Percentiles rank a stretch among this genome's conserved stretches.
These are phyloP conservation scores for Hanseniaspora taiwanica DNA, from an alignment of 805 yeast species.

Conservation along the genomic window DNA sequence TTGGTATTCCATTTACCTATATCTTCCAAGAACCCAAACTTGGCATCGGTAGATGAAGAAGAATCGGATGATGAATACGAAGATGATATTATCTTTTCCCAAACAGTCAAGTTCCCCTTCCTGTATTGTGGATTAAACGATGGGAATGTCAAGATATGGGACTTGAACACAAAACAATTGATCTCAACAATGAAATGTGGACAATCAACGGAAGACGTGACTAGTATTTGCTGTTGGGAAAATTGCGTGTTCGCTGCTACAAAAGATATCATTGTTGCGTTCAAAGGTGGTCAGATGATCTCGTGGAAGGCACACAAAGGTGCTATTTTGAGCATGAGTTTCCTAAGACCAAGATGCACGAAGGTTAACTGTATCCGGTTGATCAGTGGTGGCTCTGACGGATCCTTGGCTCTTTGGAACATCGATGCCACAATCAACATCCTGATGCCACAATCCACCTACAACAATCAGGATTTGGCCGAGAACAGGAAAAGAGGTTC, in stretches of 20 bases:
- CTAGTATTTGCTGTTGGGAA: constrained; percentile 14
- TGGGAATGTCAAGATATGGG: constrained; percentile 76
- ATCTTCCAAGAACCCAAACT: background rate
- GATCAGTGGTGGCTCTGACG: constrained; percentile 58
- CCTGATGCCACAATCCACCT: too few relatives aligned
- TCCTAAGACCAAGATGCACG: constrained; percentile 25
- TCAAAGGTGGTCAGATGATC: constrained; percentile 30
- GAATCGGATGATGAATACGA: constrained; percentile 29
- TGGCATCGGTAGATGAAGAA: background rate
- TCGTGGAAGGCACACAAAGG: constrained; percentile 44
- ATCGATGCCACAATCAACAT: too few relatives aligned
- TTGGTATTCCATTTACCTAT: constrained; percentile 9
- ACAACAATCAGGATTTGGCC: too few relatives aligned
- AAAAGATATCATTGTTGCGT: constrained; percentile 33
- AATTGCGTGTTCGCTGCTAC: constrained; percentile 21
- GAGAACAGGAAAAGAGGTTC: too few relatives aligned
- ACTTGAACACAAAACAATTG: constrained; percentile 66
- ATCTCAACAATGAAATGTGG: constrained; percentile 26
- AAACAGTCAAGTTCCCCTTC: constrained; percentile 50
- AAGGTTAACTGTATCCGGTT: constrained; percentile 29
- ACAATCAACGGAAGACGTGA: background rate
- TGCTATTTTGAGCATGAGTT: constrained; percentile 42
- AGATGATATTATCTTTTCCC: constrained; percentile 58
- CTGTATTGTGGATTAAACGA: constrained; percentile 72
- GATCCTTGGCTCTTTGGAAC: constrained; percentile 64